Percentiles rank a stretch among this genome's conserved stretches.
Conservation (phyloP, 225 moss, liverwort and hornwort species). For the Asterella californica region DNA sequence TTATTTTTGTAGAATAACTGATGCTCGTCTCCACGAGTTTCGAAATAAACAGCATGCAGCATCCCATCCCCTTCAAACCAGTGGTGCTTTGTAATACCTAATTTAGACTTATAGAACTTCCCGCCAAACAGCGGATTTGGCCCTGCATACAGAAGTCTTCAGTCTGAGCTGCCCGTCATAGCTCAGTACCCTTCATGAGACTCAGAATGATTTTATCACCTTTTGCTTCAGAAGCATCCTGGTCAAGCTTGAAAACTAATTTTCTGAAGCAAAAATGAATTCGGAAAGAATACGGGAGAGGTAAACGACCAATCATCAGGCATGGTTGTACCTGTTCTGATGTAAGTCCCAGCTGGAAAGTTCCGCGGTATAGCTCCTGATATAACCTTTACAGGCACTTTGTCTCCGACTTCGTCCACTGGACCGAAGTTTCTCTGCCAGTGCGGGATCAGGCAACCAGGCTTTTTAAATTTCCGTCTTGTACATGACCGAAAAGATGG, state of each 20-base stretch:
- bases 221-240: neutral
- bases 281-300: neutral
- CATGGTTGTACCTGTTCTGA: conserved; percentile 21
- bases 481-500: too few relatives aligned
- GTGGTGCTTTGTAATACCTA: conserved; percentile 25
- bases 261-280: neutral
- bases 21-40: conserved; percentile 3
- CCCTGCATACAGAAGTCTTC: conserved; percentile 14
- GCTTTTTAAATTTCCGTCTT: too few relatives aligned
- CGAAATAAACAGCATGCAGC: conserved; percentile 37
- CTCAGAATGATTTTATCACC: neutral
- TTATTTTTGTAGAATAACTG: conserved; percentile 28
- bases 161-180: too few relatives aligned
- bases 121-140: conserved; percentile 32
- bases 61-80: conserved; percentile 41
- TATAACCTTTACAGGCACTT: conserved; percentile 9
- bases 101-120: neutral
- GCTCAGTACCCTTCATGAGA: neutral
- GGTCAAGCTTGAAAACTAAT: too few relatives aligned
- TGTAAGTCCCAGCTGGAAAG: conserved; percentile 26
- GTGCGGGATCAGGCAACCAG: neutral
- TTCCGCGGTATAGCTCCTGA: conserved; percentile 25
- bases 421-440: conserved; percentile 28
- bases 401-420: conserved; percentile 28
- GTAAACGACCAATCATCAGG: neutral